Percentiles rank a stretch among this genome's conserved stretches.
Conservation (phyloP, 441 rosid genomes). For the Macaranga tanarius region DNA sequence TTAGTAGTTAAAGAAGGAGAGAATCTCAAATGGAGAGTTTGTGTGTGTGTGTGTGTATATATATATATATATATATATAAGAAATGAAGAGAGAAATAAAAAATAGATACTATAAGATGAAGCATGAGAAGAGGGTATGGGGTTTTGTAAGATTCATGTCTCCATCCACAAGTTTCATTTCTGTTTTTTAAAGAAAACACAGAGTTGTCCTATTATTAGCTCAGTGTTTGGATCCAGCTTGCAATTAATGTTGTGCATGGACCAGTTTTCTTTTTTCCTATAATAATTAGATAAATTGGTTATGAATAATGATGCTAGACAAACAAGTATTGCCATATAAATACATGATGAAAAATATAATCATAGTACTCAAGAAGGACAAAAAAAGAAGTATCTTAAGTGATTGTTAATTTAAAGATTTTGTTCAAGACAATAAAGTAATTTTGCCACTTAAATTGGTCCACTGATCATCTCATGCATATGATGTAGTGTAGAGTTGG, state of each 20-base stretch:
- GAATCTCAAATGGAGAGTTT: constrained; percentile 20
- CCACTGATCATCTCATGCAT: no score
- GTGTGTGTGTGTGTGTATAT: no score
- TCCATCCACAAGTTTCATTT: not conserved
- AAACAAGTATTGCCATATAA: not conserved
- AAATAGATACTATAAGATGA: not conserved
- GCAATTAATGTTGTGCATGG: constrained; percentile 7
- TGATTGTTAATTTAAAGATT: no score
- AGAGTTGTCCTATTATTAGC: not conserved
- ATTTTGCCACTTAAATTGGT: no score
- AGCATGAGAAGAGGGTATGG: no score
- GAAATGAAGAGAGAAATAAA: not conserved
- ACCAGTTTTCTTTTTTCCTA: not conserved
- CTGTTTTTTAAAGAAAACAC: not conserved
- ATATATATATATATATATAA: not conserved
- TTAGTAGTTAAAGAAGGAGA: not conserved
- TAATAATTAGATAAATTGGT: not conserved
- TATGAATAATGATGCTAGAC: not conserved
- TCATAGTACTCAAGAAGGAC: no score
- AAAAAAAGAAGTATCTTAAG: no score
- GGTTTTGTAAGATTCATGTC: constrained; percentile 3
- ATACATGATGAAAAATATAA: no score
- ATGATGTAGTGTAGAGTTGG: no score
- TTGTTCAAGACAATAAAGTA: no score
- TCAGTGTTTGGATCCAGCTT: constrained; percentile 13